phyloP scores from a whole-genome alignment of 441 rosid genomes.

The Brassica balearica region DNA sequence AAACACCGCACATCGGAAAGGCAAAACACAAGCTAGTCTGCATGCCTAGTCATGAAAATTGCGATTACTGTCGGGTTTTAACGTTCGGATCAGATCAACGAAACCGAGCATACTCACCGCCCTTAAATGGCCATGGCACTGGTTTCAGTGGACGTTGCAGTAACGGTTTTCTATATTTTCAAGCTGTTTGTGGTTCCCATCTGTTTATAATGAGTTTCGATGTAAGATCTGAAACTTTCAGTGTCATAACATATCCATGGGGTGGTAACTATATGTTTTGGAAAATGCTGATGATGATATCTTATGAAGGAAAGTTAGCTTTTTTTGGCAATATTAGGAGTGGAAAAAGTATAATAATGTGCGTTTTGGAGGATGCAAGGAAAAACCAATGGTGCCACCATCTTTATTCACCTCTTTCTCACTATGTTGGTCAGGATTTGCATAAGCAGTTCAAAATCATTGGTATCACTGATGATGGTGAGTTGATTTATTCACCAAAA shows the following conservation, averaged over 20 bases:
- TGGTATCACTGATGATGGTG: conserved; percentile 1
- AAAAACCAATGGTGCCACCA: neutral
- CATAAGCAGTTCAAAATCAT: neutral
- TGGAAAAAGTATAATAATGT: neutral
- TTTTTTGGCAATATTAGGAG: neutral
- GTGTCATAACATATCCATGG: neutral
- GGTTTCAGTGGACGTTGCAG: neutral
- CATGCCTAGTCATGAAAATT: neutral
- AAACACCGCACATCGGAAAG: neutral
- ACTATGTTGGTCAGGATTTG: neutral
- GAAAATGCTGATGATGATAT: neutral
- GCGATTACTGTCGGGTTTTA: neutral
- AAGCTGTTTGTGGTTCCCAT: neutral
- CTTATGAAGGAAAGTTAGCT: neutral
- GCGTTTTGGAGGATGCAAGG: neutral
- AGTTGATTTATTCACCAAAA: neutral
- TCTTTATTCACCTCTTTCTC: neutral
- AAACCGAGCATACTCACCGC: neutral
- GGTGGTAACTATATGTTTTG: neutral
- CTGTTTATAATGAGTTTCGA: neutral
- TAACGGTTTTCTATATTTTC: conserved; percentile 9
- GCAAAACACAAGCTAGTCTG: conserved; percentile 14
- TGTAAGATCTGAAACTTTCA: neutral
- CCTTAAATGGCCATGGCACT: neutral
- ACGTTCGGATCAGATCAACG: conserved; percentile 13